A percentile compares a stretch with the other conserved stretches of the same genome.
These are phyloP conservation scores for Naganishia vaughanmartiniae DNA, from an alignment of 768 basidiomycete species.

Conservation along the genomic window DNA sequence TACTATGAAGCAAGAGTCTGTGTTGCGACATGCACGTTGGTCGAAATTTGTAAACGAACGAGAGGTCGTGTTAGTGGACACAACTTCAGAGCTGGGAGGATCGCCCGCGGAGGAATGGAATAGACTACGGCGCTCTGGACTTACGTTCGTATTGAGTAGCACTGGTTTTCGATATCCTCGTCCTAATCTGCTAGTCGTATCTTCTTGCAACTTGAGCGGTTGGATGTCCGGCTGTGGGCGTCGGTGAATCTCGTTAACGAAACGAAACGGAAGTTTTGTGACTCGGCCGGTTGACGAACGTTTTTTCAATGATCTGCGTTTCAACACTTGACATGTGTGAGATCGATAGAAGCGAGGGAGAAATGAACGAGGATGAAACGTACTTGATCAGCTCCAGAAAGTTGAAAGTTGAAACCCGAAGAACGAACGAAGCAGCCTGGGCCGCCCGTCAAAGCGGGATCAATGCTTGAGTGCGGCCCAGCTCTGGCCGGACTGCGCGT, in stretches of 20 bases:
- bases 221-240: conserved; percentile 5
- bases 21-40: background rate
- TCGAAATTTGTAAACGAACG: background rate
- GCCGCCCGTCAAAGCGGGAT: background rate
- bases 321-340: too few relatives aligned
- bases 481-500: background rate
- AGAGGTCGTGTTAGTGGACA: background rate
- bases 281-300: conserved; percentile 11
- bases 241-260: background rate
- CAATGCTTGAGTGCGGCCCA: background rate
- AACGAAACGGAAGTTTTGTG: background rate
- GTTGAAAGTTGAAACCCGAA: background rate
- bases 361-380: conserved; percentile 20
- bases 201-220: background rate
- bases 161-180: background rate
- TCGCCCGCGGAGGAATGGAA: background rate
- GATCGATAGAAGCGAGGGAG: background rate
- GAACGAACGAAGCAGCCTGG: background rate
- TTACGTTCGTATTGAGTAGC: background rate
- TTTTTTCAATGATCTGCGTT: background rate
- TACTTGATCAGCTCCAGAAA: background rate
- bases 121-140: background rate
- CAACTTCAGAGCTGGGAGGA: background rate
- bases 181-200: background rate
- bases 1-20: background rate